Percentiles rank a stretch among this genome's conserved stretches.
Evolutionary conservation across 2,329 filamentous ascomycete species (phyloP).

Genomic region (Ascochyta pisi): DNA sequence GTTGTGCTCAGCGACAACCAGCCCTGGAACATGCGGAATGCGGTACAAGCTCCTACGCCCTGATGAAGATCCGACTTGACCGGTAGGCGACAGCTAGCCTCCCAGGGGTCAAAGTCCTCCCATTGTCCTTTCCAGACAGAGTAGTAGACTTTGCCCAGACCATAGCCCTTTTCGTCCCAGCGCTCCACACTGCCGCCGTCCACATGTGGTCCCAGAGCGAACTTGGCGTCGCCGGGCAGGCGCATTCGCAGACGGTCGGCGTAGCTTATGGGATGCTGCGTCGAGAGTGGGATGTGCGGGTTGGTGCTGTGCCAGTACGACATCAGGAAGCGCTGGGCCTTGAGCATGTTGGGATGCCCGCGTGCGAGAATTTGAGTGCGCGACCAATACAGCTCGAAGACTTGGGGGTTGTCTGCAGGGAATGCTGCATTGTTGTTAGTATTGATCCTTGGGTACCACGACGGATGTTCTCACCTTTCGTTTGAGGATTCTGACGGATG

Average conservation of each 20-base stretch:
- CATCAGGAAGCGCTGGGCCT: slow-evolving; percentile 57
- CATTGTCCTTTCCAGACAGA: slow-evolving; percentile 75
- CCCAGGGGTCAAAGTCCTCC: slow-evolving; percentile 85
- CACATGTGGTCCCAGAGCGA: slow-evolving; percentile 64
- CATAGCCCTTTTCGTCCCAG: slow-evolving; percentile 68
- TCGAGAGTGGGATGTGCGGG: slow-evolving; percentile 52
- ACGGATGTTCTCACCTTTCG: slow-evolving; percentile 38
- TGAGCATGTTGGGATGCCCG: slow-evolving; percentile 55
- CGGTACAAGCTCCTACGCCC: slow-evolving; percentile 80
- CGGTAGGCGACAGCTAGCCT: slow-evolving; percentile 71
- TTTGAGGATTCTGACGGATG: slow-evolving; percentile 55
- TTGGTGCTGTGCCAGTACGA: slow-evolving; percentile 57
- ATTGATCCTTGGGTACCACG: background rate
- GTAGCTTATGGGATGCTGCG: slow-evolving; percentile 56
- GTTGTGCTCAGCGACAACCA: slow-evolving; percentile 84
- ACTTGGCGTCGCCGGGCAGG: slow-evolving; percentile 60
- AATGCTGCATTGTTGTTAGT: slow-evolving; percentile 48
- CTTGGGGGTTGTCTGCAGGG: slow-evolving; percentile 56
- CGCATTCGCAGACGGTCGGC: slow-evolving; percentile 61
- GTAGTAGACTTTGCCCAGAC: slow-evolving; percentile 71
- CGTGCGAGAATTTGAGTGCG: slow-evolving; percentile 56
- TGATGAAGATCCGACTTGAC: slow-evolving; percentile 79
- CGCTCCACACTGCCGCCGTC: slow-evolving; percentile 60
- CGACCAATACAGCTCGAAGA: slow-evolving; percentile 61
- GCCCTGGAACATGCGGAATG: slow-evolving; percentile 89